Conservation (phyloP, 140 eudicot species). For the Stevia rebaudiana region DNA sequence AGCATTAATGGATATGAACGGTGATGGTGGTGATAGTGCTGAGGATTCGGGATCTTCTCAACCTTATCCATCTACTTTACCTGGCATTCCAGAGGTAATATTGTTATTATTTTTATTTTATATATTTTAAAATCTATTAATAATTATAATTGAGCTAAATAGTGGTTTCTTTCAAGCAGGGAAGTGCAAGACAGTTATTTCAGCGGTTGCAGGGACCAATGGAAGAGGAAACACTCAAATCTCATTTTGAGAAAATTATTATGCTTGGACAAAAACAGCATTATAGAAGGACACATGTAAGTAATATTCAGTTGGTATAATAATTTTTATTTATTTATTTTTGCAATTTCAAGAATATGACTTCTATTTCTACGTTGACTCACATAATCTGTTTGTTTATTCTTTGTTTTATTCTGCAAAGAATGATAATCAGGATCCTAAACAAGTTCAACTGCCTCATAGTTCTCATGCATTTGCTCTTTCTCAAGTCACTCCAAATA, state of each 20-base stretch:
- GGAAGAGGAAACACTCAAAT: conserved; percentile 85
- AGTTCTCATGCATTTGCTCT: conserved; percentile 75
- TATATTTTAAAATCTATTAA: conserved; percentile 9
- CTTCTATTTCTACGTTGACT: conserved; percentile 9
- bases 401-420: conserved; percentile 28
- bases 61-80: conserved; percentile 85
- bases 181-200: conserved; percentile 91
- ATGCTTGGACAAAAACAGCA: conserved; percentile 60
- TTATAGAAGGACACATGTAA: conserved; percentile 58
- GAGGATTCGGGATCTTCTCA: conserved; percentile 96
- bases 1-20: conserved; percentile 67
- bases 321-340: no score
- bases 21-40: conserved; percentile 91
- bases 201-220: conserved; percentile 89
- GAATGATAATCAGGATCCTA: conserved; percentile 71
- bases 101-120: not conserved
- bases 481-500: conserved; percentile 81
- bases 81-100: conserved; percentile 90
- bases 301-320: not conserved
- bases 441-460: conserved; percentile 68
- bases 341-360: not conserved
- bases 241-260: conserved; percentile 81
- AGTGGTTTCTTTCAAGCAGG: conserved; percentile 50
- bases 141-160: conserved; percentile 8
- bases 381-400: conserved; percentile 14